These are phyloP conservation scores for Marasmius sp. DNA, from an alignment of 1,284 basidiomycete species.

Conservation along the genomic window DNA sequence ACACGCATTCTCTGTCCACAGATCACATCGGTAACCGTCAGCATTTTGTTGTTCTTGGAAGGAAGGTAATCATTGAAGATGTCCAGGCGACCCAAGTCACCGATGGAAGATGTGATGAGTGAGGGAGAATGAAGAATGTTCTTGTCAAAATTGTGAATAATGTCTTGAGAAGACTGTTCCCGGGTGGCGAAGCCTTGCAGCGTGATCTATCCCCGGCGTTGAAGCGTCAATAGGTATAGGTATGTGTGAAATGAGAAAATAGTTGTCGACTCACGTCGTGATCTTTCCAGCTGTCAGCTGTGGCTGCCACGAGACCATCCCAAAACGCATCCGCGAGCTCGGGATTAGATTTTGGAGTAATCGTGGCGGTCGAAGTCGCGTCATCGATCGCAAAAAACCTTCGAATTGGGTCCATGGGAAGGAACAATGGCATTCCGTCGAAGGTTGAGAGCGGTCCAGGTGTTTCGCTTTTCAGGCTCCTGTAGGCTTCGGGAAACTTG, in stretches of 20 bases:
- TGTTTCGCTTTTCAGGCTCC: conserved; percentile 3
- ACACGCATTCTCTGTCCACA: conserved; percentile 11
- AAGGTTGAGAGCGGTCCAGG: conserved; percentile 6
- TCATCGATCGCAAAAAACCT: not conserved
- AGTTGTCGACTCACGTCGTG: conserved; percentile 10
- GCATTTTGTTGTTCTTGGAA: conserved; percentile 1
- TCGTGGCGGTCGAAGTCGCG: conserved; percentile 4
- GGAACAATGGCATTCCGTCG: conserved; percentile 12
- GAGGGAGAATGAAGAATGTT: conserved; percentile 4
- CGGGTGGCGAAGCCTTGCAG: not conserved
- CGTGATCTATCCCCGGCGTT: not conserved
- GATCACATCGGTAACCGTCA: conserved; percentile 12
- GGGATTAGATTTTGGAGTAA: not conserved
- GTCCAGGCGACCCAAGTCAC: conserved; percentile 12
- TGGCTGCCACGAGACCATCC: conserved; percentile 12
- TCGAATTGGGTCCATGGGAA: not conserved
- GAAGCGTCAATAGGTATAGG: not conserved
- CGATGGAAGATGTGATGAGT: conserved; percentile 14
- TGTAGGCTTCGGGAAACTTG: conserved; percentile 12
- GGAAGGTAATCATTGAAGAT: conserved; percentile 6
- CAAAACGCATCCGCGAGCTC: conserved; percentile 11
- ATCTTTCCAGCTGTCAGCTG: conserved; percentile 11
- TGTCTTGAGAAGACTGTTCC: not conserved
- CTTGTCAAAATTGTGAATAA: not conserved
- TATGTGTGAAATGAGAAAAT: not conserved